A percentile compares a stretch with the other conserved stretches of the same genome.
Conservation (phyloP, 345 rosid species). For the Physaria fendleri region DNA sequence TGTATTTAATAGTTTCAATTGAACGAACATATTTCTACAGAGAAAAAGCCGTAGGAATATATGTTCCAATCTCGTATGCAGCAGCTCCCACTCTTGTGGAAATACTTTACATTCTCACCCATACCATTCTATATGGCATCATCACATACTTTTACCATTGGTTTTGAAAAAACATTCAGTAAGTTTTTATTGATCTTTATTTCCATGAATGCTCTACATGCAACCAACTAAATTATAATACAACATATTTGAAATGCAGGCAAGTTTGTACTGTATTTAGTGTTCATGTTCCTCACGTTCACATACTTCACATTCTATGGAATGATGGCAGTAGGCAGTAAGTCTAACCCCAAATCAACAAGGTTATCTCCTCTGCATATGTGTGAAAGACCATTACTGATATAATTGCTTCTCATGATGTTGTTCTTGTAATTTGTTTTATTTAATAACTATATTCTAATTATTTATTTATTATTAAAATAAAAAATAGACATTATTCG, state of each 20-base stretch:
- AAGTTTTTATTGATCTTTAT: slow-evolving; percentile 23
- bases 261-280: slow-evolving; percentile 56
- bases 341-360: slow-evolving; percentile 75
- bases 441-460: too few relatives aligned
- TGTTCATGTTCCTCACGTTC: slow-evolving; percentile 92
- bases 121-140: slow-evolving; percentile 63
- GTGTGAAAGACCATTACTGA: too few relatives aligned
- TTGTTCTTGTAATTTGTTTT: too few relatives aligned
- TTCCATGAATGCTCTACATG: too few relatives aligned
- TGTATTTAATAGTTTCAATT: slow-evolving; percentile 66
- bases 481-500: too few relatives aligned
- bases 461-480: too few relatives aligned
- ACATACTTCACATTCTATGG: slow-evolving; percentile 85
- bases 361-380: slow-evolving; percentile 83
- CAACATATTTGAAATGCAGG: slow-evolving; percentile 39
- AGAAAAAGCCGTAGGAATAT: slow-evolving; percentile 91
- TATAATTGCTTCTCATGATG: too few relatives aligned
- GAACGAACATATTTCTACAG: slow-evolving; percentile 88
- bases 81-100: slow-evolving; percentile 90
- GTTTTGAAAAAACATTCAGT: slow-evolving; percentile 69
- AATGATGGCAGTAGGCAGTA: slow-evolving; percentile 95
- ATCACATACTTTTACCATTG: slow-evolving; percentile 80
- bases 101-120: slow-evolving; percentile 66
- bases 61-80: slow-evolving; percentile 67
- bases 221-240: too few relatives aligned